Evolutionary conservation across 768 basidiomycete genomes (phyloP).

Genomic region (Gautieria morchelliformis): DNA sequence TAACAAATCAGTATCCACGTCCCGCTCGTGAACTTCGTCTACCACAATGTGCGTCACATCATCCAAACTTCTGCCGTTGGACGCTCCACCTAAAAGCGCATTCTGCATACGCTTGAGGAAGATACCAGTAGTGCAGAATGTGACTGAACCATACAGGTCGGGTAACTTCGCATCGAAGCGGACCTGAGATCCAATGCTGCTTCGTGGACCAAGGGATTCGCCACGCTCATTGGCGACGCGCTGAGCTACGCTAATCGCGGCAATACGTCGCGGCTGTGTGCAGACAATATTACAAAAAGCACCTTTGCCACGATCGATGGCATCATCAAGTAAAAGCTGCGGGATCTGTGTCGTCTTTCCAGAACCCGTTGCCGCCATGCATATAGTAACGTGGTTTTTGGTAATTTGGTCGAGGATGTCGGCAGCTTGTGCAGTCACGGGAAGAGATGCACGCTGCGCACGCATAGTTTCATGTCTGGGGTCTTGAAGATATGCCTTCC

Average conservation of each 20-base stretch:
- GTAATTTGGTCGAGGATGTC: conserved; percentile 62
- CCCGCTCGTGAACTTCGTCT: conserved; percentile 94
- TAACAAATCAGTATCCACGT: conserved; percentile 84
- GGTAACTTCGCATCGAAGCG: conserved; percentile 81
- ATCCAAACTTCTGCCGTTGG: conserved; percentile 44
- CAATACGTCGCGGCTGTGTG: conserved; percentile 86
- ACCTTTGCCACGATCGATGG: conserved; percentile 69
- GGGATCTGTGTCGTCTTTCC: conserved; percentile 95
- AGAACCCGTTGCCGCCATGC: conserved; percentile 84
- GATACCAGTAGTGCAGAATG: conserved; percentile 89
- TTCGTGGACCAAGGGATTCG: conserved; percentile 46
- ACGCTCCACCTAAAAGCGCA: conserved; percentile 27
- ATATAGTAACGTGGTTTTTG: conserved; percentile 76
- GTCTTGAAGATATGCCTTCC: conserved; percentile 50
- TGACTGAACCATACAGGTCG: conserved; percentile 71
- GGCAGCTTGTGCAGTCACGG: conserved; percentile 60
- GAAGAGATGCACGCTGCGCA: conserved; percentile 53
- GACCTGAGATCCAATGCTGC: conserved; percentile 82
- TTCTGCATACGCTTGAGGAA: conserved; percentile 78
- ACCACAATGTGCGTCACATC: conserved; percentile 84
- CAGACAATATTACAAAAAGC: conserved; percentile 83
- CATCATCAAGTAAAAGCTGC: conserved; percentile 81
- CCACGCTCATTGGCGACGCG: conserved; percentile 87
- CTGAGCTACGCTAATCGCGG: conserved; percentile 85
- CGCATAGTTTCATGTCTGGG: conserved; percentile 60